Percentiles rank a stretch among this genome's conserved stretches.
phyloP scores from a whole-genome alignment of 2,329 filamentous ascomycete species.

The Neopestalotiopsis clavispora region DNA sequence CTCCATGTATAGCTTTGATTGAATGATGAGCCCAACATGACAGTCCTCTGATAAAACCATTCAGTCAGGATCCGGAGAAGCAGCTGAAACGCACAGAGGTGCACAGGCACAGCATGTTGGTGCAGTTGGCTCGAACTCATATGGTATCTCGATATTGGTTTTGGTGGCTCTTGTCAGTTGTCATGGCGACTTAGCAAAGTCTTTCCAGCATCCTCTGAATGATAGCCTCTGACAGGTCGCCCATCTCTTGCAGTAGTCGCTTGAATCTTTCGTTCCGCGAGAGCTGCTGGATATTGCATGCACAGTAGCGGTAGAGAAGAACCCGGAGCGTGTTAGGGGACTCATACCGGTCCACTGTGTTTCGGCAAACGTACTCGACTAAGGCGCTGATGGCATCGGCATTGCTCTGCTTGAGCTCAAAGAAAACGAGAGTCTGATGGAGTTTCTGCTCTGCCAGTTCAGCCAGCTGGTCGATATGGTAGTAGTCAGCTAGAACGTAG shows the following conservation, averaged over 20 bases:
- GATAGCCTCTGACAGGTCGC: not conserved
- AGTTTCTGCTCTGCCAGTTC: not conserved
- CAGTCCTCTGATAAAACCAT: no score
- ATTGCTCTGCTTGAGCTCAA: not conserved
- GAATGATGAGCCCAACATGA: no score
- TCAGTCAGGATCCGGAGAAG: no score
- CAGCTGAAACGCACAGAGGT: no score
- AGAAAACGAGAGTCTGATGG: not conserved
- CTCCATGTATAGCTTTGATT: no score
- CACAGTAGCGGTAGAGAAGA: not conserved
- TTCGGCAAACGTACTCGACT: not conserved
- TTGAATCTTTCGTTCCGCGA: not conserved
- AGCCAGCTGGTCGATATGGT: slow-evolving; percentile 30
- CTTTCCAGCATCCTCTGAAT: not conserved
- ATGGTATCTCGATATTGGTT: no score
- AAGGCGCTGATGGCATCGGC: not conserved
- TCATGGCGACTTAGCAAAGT: not conserved
- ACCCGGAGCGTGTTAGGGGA: not conserved
- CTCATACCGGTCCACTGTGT: not conserved
- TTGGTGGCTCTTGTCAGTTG: no score
- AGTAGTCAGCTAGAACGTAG: slow-evolving; percentile 45
- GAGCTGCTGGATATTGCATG: not conserved
- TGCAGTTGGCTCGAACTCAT: no score
- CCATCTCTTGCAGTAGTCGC: not conserved
- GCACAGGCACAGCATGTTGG: no score